A percentile compares a stretch with the other conserved stretches of the same genome.
These are phyloP conservation scores for Chlorociboria aeruginascens DNA, from an alignment of 495 filamentous ascomycete species.

Conservation along the genomic window DNA sequence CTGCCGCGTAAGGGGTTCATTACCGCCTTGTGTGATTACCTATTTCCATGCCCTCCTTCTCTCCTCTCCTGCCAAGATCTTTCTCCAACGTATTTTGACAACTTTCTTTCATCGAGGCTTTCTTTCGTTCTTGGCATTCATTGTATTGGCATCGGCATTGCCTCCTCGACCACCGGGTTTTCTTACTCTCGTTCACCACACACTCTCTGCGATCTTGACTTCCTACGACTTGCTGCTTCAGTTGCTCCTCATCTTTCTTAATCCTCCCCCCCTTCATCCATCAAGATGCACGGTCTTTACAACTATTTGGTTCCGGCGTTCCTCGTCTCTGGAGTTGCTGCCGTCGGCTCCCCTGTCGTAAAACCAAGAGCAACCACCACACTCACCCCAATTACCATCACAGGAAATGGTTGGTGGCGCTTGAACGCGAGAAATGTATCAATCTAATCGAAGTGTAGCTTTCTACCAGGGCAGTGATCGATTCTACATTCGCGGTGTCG, in stretches of 20 bases:
- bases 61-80: neutral
- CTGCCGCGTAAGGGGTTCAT: too few species aligned
- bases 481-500: constrained; percentile 90
- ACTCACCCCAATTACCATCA: constrained; percentile 40
- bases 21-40: too few species aligned
- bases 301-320: neutral
- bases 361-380: constrained; percentile 7
- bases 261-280: too few species aligned
- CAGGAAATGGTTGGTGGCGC: constrained; percentile 30
- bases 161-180: too few species aligned
- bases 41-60: neutral
- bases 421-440: neutral
- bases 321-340: neutral
- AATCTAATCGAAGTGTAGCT: constrained; percentile 25
- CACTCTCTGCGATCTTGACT: too few species aligned
- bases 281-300: too few species aligned
- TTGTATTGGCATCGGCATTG: too few species aligned
- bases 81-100: neutral
- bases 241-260: too few species aligned
- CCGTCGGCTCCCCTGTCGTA: constrained; percentile 9
- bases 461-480: constrained; percentile 75
- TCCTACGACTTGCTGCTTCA: too few species aligned
- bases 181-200: too few species aligned
- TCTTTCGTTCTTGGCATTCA: too few species aligned
- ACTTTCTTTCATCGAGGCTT: neutral